Evolutionary conservation across 495 filamentous ascomycete species (phyloP), one percentile per base, ranked within the genome.

Genomic region (Polyplosphaeria fusca): DNA sequence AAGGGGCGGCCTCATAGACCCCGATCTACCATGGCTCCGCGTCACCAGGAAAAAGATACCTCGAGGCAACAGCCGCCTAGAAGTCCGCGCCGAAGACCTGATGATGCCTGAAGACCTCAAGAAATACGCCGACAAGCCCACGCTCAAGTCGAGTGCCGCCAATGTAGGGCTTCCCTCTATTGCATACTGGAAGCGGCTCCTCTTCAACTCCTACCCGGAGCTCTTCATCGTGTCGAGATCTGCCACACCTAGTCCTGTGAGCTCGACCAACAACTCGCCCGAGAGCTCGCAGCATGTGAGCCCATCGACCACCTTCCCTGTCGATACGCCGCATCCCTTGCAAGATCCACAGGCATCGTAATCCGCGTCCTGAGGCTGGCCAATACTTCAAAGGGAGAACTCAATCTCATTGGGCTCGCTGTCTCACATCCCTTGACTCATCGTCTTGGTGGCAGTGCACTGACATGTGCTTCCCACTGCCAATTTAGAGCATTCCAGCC

Each of bases 71-170:
- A 67, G 61, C 25, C 62, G 67, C 39, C 16, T 74, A 26, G 67
- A 73, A 48, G 55, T 74, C 44, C 55, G 52, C 48, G 58, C 60
- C 51, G 67, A 71, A 52, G 71, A 74, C 57, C 61, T 73, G 28
- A 67, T 66, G 41, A 57, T 64, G 19, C 64, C 67, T 20, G 51
- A 60, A 20, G 71, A 74, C 28, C 59, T 63, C 28, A 26, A 56
- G 4, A 35, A 41, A 16, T 74, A 68, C 58, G 32, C 32, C 5
- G 37, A 68, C 1, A 69, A 63, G 38, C 71, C 71, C 9, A 74
- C 69, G 43, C 57, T 59, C 47, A 68, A 70, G 52, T 61, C 57
- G 32, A 68, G 58, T 2, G 55, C 73, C 24, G 70, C 71, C 0
- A 68, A 67, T 19, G 56, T 74, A 45, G 68, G 68, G 30, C 58